A percentile compares a stretch with the other conserved stretches of the same genome.
phyloP scores from a whole-genome alignment of 2,329 filamentous ascomycete genomes.

The Apiospora kogelbergensis region DNA sequence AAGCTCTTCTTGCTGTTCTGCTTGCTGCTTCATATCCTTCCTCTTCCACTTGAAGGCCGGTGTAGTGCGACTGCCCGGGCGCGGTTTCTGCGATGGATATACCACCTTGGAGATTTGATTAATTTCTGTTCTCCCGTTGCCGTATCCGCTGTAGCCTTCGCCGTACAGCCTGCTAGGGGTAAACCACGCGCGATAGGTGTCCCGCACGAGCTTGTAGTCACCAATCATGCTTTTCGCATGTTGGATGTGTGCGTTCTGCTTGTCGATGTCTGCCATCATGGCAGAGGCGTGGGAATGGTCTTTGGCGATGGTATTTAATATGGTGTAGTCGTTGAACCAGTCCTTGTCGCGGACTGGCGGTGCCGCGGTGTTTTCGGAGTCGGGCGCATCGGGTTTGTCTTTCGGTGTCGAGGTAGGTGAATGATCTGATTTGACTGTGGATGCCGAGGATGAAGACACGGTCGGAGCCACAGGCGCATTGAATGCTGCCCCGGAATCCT shows the following conservation, averaged over 20 bases:
- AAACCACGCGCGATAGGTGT: constrained; percentile 55
- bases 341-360: constrained; percentile 52
- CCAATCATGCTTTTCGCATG: constrained; percentile 67
- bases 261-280: constrained; percentile 50
- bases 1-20: constrained; percentile 86
- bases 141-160: constrained; percentile 83
- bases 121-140: constrained; percentile 79
- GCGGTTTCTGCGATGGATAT: constrained; percentile 76
- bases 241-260: constrained; percentile 57
- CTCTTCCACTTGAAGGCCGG: constrained; percentile 71
- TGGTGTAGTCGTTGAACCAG: constrained; percentile 51
- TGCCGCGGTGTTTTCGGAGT: constrained; percentile 26
- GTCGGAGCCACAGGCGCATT: constrained; percentile 22
- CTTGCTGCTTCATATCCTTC: constrained; percentile 81
- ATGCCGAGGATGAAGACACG: constrained; percentile 21
- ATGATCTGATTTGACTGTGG: constrained; percentile 25
- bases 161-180: constrained; percentile 61
- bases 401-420: constrained; percentile 31
- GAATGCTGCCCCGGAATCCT: constrained; percentile 26
- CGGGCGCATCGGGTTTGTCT: constrained; percentile 31
- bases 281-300: constrained; percentile 56
- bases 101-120: constrained; percentile 68
- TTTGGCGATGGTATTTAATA: constrained; percentile 54
- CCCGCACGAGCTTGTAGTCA: constrained; percentile 65
- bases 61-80: constrained; percentile 75